Evolutionary conservation across 2,329 filamentous ascomycete genomes (phyloP).

Genomic region (Teratosphaeria zuluensis): DNA sequence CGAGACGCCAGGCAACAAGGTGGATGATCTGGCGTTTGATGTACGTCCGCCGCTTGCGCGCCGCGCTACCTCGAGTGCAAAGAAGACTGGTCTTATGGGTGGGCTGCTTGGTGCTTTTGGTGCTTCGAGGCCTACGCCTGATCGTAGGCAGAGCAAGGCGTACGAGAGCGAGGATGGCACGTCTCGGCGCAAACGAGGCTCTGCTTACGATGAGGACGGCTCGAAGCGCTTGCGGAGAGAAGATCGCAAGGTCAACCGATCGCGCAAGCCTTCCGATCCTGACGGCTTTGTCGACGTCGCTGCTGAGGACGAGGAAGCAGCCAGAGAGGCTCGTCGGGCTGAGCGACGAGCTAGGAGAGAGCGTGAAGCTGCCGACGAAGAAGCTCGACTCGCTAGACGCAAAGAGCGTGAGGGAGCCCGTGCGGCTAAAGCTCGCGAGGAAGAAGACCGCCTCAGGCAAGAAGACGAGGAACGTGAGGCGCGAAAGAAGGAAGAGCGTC

Average conservation of each 20-base stretch:
- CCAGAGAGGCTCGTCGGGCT: slow-evolving; percentile 23
- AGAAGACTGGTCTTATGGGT: slow-evolving; percentile 47
- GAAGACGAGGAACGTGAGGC: slow-evolving; percentile 22
- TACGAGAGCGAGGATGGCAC: slow-evolving; percentile 27
- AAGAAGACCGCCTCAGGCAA: slow-evolving; percentile 19
- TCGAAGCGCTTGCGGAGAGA: slow-evolving; percentile 28
- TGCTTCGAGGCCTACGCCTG: slow-evolving; percentile 18
- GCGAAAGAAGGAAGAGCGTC: slow-evolving; percentile 16
- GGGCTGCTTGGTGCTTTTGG: slow-evolving; percentile 38
- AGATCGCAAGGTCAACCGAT: slow-evolving; percentile 24
- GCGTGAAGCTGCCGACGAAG: slow-evolving; percentile 31
- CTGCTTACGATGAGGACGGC: slow-evolving; percentile 23
- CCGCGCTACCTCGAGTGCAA: slow-evolving; percentile 52
- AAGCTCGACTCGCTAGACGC: slow-evolving; percentile 17
- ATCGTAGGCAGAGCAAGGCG: slow-evolving; percentile 20
- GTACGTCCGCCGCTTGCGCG: slow-evolving; percentile 45
- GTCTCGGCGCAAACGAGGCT: slow-evolving; percentile 22
- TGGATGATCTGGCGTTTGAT: slow-evolving; percentile 42
- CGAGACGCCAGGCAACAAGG: slow-evolving; percentile 30
- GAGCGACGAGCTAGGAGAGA: slow-evolving; percentile 26
- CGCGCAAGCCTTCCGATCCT: slow-evolving; percentile 21
- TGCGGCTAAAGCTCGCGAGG: slow-evolving; percentile 18
- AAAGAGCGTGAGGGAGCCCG: slow-evolving; percentile 18
- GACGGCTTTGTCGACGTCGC: slow-evolving; percentile 18
- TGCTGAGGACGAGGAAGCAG: slow-evolving; percentile 18